phyloP scores from a whole-genome alignment of 805 yeast genomes.

The Candida ortonii region DNA sequence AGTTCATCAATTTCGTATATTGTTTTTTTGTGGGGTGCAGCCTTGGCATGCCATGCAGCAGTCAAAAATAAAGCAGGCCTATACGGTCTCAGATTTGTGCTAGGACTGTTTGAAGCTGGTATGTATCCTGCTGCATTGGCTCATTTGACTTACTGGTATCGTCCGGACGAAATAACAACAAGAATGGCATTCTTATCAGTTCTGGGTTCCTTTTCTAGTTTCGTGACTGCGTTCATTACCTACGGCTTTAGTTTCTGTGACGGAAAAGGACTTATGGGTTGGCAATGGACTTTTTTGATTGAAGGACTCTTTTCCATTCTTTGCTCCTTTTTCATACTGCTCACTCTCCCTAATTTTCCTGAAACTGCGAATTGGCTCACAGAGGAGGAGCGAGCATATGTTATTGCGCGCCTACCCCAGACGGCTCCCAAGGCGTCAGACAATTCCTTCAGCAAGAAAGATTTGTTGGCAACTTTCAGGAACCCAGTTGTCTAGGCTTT shows the following conservation, averaged over 20 bases:
- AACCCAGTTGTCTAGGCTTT: constrained; percentile 7
- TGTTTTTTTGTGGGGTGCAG: constrained; percentile 29
- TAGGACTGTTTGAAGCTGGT: constrained; percentile 43
- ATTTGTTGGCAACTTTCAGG: constrained; percentile 2
- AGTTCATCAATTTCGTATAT: constrained; percentile 15
- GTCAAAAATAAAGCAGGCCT: constrained; percentile 44
- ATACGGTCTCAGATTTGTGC: constrained; percentile 37
- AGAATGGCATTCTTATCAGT: constrained; percentile 58
- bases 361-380: constrained; percentile 8
- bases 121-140: constrained; percentile 38
- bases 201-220: constrained; percentile 58
- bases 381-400: constrained; percentile 5
- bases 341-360: constrained; percentile 56
- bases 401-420: constrained; percentile 6
- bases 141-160: constrained; percentile 48
- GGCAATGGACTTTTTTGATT: constrained; percentile 69
- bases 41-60: constrained; percentile 10
- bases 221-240: constrained; percentile 56
- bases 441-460: constrained; percentile 5
- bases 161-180: constrained; percentile 51
- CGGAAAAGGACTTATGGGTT: constrained; percentile 54
- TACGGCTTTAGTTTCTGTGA: constrained; percentile 48
- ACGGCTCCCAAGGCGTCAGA: constrained; percentile 6
- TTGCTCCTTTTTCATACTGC: constrained; percentile 53
- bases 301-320: constrained; percentile 57